Evolutionary conservation across 2,329 filamentous ascomycete species (phyloP).

Genomic region (Talaromyces islandicus): DNA sequence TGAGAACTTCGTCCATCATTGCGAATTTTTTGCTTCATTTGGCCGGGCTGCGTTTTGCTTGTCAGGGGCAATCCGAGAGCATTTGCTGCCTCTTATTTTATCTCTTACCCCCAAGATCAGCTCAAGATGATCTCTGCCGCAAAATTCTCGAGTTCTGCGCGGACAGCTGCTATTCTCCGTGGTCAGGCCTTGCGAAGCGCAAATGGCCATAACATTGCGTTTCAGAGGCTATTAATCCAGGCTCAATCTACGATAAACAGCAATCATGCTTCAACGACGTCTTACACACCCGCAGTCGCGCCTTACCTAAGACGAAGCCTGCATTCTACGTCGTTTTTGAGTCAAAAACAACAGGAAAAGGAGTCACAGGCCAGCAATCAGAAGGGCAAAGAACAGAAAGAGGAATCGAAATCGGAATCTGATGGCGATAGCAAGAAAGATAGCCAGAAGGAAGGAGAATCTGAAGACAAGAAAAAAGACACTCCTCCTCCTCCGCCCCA

Average conservation of each 20-base stretch:
- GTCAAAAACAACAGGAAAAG: constrained; percentile 30
- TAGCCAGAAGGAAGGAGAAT: constrained; percentile 32
- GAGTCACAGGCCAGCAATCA: constrained; percentile 17
- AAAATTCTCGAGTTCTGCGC: constrained; percentile 28
- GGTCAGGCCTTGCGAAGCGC: constrained; percentile 27
- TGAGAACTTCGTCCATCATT: constrained; percentile 1
- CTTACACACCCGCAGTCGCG: not conserved
- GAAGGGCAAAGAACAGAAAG: constrained; percentile 29
- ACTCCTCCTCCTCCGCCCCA: constrained; percentile 86
- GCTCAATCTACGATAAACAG: constrained; percentile 29
- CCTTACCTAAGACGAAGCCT: constrained; percentile 28
- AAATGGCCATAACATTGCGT: constrained; percentile 21
- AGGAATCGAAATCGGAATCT: constrained; percentile 24
- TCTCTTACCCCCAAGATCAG: constrained; percentile 28
- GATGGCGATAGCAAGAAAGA: constrained; percentile 42
- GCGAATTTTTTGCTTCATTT: constrained; percentile 27
- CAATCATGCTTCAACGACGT: constrained; percentile 23
- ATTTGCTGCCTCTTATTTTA: constrained; percentile 7
- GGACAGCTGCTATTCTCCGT: constrained; percentile 29
- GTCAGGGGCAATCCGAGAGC: not conserved
- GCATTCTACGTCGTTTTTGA: constrained; percentile 24
- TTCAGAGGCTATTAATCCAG: constrained; percentile 29
- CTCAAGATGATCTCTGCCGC: constrained; percentile 36
- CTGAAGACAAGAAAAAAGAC: constrained; percentile 56
- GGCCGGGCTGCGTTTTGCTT: not conserved